Percentiles rank a stretch among this genome's conserved stretches.
phyloP scores from a whole-genome alignment of 2,329 filamentous ascomycete species.

The Fusarium sp. region DNA sequence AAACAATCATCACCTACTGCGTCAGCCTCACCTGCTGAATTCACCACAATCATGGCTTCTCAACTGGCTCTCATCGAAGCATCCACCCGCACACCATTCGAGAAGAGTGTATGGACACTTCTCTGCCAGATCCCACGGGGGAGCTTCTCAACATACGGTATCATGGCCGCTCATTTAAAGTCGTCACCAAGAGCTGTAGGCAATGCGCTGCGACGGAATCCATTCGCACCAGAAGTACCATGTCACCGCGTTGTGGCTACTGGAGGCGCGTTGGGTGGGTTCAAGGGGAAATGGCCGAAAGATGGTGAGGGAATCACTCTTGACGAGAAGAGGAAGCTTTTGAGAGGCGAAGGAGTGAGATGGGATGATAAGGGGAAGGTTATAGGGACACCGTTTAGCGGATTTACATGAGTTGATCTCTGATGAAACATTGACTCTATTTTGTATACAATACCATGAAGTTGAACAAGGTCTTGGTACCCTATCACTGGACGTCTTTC shows the following conservation, averaged over 20 bases:
- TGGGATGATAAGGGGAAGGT: conserved; percentile 70
- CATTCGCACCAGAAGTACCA: conserved; percentile 83
- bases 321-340: conserved; percentile 69
- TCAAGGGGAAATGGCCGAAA: conserved; percentile 72
- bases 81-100: conserved; percentile 61
- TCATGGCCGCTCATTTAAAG: conserved; percentile 71
- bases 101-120: conserved; percentile 73
- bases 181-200: conserved; percentile 82
- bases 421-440: background rate
- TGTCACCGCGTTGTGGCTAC: conserved; percentile 84
- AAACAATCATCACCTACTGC: background rate
- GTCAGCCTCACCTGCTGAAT: background rate
- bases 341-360: conserved; percentile 70
- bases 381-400: conserved; percentile 61
- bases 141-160: conserved; percentile 79
- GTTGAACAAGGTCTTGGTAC: background rate
- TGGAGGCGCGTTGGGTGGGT: conserved; percentile 75
- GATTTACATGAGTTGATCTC: conserved; percentile 27
- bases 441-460: background rate
- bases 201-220: conserved; percentile 79
- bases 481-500: conserved; percentile 17
- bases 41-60: conserved; percentile 43
- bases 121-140: conserved; percentile 82
- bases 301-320: conserved; percentile 70
- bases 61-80: conserved; percentile 57